Evolutionary conservation across 164 flowering plant species (phyloP), one percentile per base, ranked within the genome.

Genomic region (Houttuynia cordata): DNA sequence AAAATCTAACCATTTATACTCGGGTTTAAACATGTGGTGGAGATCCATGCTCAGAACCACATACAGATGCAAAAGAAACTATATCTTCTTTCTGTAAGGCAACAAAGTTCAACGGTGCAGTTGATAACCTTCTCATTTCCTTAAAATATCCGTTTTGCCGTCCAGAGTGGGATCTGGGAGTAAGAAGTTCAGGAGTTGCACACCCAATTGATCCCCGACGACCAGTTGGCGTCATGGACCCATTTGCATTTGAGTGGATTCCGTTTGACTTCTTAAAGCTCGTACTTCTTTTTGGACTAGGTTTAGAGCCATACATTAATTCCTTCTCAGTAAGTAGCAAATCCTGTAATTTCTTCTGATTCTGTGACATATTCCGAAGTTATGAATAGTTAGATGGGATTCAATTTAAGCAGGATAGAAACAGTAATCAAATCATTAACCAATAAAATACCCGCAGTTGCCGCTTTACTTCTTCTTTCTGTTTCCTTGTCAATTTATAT

Each of bases 291-390:
- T 79, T 80, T 15, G 96, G 96, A 70, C 91, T 87, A 14, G 96
- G 96, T 69, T 75, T 87, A 39, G 98, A 91, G n/a, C 98, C 98
- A 68, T 83, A 87, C 17, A 83, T 83, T 59, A 86, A 65, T 83
- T 91, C 98, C 71, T 82, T 88, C 76, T 86, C 92, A 0, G 86
- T 82, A 56, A 83, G 77, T 10, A 85, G 84, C 62, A 91, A 75
- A 73, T 85, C 98, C 57, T 88, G 95, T 34, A 85, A 77, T 74
- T 91, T 91, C 83, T 91, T 91, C 64, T 88, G 96, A 73, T 87
- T 90, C 96, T 91, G 79, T 58, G 24, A 62, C 3, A 8, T 0
- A 23, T 20, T 53, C 4, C 19, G 56, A 20, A 53, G 37, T 2
- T 30, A 30, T 2, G 2, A 30, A 30, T 30, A 30, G 37, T 30